A percentile compares a stretch with the other conserved stretches of the same genome.
Evolutionary conservation across 225 moss, liverwort and hornwort genomes (phyloP).

Genomic region (Takakia lepidozioides): DNA sequence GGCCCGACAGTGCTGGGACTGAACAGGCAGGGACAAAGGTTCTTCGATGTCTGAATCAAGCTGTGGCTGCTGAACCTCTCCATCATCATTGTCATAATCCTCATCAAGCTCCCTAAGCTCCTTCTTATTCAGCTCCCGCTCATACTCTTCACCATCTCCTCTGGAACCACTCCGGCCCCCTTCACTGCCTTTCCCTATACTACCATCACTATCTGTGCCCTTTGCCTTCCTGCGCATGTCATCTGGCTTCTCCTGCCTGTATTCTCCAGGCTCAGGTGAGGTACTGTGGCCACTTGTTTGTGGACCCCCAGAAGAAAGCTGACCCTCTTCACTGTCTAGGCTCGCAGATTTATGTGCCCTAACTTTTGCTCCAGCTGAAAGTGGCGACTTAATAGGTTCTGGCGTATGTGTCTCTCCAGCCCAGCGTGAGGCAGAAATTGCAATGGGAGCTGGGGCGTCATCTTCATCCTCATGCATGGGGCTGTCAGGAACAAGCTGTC

Average conservation of each 20-base stretch:
- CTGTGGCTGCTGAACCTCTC: slow-evolving; percentile 74
- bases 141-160: slow-evolving; percentile 94
- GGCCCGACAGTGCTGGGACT: slow-evolving; percentile 54
- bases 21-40: slow-evolving; percentile 18
- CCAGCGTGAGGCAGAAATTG: slow-evolving; percentile 91
- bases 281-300: no score
- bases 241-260: slow-evolving; percentile 62
- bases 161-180: no score
- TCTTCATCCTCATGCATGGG: slow-evolving; percentile 45
- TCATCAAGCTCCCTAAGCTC: slow-evolving; percentile 91
- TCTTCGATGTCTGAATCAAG: slow-evolving; percentile 68
- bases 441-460: slow-evolving; percentile 44
- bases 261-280: slow-evolving; percentile 95
- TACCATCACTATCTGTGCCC: slow-evolving; percentile 16
- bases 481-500: slow-evolving; percentile 67
- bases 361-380: slow-evolving; percentile 37
- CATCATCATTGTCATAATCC: slow-evolving; percentile 63
- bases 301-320: slow-evolving; percentile 54
- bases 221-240: slow-evolving; percentile 28
- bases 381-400: slow-evolving; percentile 43
- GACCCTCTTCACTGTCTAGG: slow-evolving; percentile 65
- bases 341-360: slow-evolving; percentile 64
- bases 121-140: slow-evolving; percentile 87
- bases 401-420: slow-evolving; percentile 81
- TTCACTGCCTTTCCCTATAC: slow-evolving; percentile 36